Percentiles rank a stretch among this genome's conserved stretches.
Conservation (phyloP, 192 early-diverging fungal genomes). For the Podila minutissima region DNA sequence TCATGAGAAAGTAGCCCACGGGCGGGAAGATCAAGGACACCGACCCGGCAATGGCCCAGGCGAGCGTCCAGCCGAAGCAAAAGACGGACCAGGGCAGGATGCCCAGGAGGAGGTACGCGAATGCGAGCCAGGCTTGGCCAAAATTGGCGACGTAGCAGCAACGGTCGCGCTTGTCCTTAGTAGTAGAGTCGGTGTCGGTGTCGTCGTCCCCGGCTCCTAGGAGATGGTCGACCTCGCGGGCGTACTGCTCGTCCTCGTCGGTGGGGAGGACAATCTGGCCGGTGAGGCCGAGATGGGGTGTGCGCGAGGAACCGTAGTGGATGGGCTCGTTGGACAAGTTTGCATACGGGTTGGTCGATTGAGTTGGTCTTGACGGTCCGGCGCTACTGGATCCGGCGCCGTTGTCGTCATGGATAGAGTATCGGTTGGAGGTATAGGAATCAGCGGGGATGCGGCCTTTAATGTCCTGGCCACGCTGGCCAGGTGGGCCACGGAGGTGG, state of each 20-base stretch:
- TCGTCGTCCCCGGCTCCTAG: slow-evolving; percentile 8
- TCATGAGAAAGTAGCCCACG: slow-evolving; percentile 21
- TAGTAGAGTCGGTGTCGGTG: not conserved
- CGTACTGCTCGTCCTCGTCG: slow-evolving; percentile 17
- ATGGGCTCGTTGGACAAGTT: not conserved
- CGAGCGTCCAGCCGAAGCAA: slow-evolving; percentile 42
- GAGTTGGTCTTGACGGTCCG: not conserved
- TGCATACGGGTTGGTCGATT: not conserved
- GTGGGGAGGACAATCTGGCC: slow-evolving; percentile 16
- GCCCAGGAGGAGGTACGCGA: slow-evolving; percentile 11
- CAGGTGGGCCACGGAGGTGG: slow-evolving; percentile 24
- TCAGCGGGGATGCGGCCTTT: slow-evolving; percentile 33
- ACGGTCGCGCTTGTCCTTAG: not conserved
- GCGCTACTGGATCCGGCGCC: not conserved
- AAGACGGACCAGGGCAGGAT: slow-evolving; percentile 28
- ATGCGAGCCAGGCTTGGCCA: slow-evolving; percentile 22
- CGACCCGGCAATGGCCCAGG: slow-evolving; percentile 3
- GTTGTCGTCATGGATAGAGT: not conserved
- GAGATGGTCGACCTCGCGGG: slow-evolving; percentile 16
- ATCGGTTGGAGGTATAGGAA: slow-evolving; percentile 5
- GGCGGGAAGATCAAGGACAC: slow-evolving; percentile 30
- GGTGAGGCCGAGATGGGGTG: slow-evolving; percentile 10
- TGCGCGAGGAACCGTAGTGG: slow-evolving; percentile 3
- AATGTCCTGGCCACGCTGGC: slow-evolving; percentile 19
- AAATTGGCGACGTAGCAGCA: slow-evolving; percentile 26